Conservation (phyloP, 1,139 yeast genomes). For the Hyphopichia pseudoburtonii region DNA sequence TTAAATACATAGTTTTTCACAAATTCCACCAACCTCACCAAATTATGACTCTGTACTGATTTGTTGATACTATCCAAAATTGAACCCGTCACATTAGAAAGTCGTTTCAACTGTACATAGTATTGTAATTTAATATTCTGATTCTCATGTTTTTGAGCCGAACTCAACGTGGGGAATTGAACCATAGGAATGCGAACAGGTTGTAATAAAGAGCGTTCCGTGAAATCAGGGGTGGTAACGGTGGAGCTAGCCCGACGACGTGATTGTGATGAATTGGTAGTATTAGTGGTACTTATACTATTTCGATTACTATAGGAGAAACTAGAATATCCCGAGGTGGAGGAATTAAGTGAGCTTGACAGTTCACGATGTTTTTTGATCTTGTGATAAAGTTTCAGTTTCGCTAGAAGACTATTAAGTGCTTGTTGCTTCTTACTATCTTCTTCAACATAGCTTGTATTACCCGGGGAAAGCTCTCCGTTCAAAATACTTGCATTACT, state of each 20-base stretch:
- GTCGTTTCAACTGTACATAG: constrained; percentile 27
- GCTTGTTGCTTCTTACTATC: constrained; percentile 26
- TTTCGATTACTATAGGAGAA: constrained; percentile 22
- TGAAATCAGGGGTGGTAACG: constrained; percentile 14
- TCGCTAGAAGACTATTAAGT: constrained; percentile 33
- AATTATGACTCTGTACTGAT: constrained; percentile 15
- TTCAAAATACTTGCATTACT: background rate
- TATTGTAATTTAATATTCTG: constrained; percentile 38
- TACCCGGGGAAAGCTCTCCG: constrained; percentile 1
- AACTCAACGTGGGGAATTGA: constrained; percentile 12
- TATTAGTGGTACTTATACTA: constrained; percentile 24
- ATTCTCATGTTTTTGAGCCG: constrained; percentile 31
- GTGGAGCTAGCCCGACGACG: constrained; percentile 26
- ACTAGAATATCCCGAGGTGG: constrained; percentile 19
- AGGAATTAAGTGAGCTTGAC: constrained; percentile 31
- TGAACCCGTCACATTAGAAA: constrained; percentile 17
- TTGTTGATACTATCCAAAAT: constrained; percentile 12
- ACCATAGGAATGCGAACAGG: constrained; percentile 4
- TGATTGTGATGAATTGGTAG: constrained; percentile 19
- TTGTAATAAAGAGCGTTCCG: constrained; percentile 3
- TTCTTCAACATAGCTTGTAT: constrained; percentile 10
- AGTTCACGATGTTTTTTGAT: constrained; percentile 42
- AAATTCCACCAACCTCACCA: constrained; percentile 36
- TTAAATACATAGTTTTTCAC: constrained; percentile 36
- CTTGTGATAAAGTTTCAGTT: constrained; percentile 38